Evolutionary conservation across 2,329 filamentous ascomycete genomes (phyloP), one percentile per base, ranked within the genome.

Genomic region (Epichloe coenophiala): DNA sequence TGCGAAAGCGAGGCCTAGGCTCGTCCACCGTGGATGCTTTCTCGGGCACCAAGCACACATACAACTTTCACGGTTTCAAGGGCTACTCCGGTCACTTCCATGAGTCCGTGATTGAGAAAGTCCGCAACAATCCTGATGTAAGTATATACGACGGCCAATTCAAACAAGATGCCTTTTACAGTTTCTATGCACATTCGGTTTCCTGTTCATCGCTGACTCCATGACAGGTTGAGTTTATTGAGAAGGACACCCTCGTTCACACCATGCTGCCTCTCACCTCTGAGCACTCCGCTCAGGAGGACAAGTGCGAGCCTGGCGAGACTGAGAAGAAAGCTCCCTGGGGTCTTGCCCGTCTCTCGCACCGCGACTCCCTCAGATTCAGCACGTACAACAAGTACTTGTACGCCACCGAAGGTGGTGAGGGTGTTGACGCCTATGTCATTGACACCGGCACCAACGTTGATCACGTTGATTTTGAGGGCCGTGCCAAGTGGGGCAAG

Each of bases 381-480:
- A 84, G 86, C 61, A 90, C 81, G 68, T 97, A 93, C 75, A 97
- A 96, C 81, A 96, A 97, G 76, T 98, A 98, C 76, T 79, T 97
- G 38, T 98, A 93, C 69, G 79, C 89, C 51, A 77, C 80, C 51
- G 85, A 94, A 50, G 91, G 86, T 65, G 93, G 93, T 67, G 90
- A 97, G 76, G 94, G 93, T 68, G 93, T 98, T 60, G 93, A 98
- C 71, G 93, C 91, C 65, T 98, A 98, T 66, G 86, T 98, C 58
- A 95, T 98, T 64, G 93, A 98, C 73, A 98, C 93, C 51, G 94
- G 93, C 63, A 95, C 87, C 77, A 96, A 96, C 76, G 70, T 76
- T 59, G 80, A 91, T 46, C 93, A 98, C 74, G 89, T 95, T 59
- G 93, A 98, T 73, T 98, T 98, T 58, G 91, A 95, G 72, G 93